phyloP scores from a whole-genome alignment of 2,329 filamentous ascomycete genomes.

The Aureobasidium uvarum region DNA sequence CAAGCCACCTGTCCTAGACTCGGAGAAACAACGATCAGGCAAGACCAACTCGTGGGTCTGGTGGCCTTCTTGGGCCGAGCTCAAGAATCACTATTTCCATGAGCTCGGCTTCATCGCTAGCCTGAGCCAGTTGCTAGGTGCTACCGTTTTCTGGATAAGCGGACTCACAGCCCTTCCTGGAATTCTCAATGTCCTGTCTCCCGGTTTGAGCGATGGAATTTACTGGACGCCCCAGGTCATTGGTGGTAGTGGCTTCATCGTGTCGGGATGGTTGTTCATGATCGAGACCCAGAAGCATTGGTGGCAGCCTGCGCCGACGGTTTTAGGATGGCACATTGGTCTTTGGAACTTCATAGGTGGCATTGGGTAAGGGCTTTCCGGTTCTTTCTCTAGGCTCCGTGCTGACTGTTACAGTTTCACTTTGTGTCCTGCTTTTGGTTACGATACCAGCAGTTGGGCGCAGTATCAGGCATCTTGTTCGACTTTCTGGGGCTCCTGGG shows the following conservation, averaged over 20 bases:
- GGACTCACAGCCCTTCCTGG: constrained; percentile 60
- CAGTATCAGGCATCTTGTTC: constrained; percentile 33
- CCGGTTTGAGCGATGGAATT: constrained; percentile 51
- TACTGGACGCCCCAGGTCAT: constrained; percentile 64
- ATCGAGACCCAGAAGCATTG: constrained; percentile 64
- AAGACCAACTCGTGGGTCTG: constrained; percentile 52
- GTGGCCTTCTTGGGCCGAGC: constrained; percentile 58
- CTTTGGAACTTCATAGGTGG: constrained; percentile 64
- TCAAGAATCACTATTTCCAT: constrained; percentile 59
- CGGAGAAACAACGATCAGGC: not conserved
- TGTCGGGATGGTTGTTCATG: constrained; percentile 61
- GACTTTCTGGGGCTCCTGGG: constrained; percentile 36
- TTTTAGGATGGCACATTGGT: constrained; percentile 67
- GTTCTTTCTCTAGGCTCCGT: not conserved
- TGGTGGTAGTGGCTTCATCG: constrained; percentile 61
- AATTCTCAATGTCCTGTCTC: constrained; percentile 53
- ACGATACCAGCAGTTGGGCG: constrained; percentile 32
- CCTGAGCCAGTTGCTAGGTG: constrained; percentile 55
- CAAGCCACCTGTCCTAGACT: constrained; percentile 14
- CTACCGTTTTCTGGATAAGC: constrained; percentile 64
- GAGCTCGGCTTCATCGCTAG: constrained; percentile 64
- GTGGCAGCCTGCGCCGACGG: constrained; percentile 57
- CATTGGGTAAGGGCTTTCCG: constrained; percentile 51
- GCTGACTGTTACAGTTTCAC: constrained; percentile 48
- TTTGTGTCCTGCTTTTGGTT: constrained; percentile 35